A percentile compares a stretch with the other conserved stretches of the same genome.
phyloP scores from a whole-genome alignment of 2,329 filamentous ascomycete species.

The Blastomyces silverae region DNA sequence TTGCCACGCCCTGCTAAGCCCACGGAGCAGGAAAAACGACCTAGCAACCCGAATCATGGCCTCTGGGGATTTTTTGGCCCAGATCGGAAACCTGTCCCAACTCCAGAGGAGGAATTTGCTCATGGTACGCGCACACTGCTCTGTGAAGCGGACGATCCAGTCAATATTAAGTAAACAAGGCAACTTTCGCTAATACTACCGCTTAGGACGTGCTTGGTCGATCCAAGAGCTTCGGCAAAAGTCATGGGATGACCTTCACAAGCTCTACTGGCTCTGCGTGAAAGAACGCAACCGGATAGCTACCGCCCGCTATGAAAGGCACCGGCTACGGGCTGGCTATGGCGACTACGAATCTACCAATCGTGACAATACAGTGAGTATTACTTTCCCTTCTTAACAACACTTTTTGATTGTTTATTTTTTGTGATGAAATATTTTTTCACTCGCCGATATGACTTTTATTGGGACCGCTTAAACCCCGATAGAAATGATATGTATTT shows the following conservation, averaged over 20 bases:
- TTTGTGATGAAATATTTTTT: slow-evolving; percentile 26
- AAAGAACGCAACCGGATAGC: slow-evolving; percentile 83
- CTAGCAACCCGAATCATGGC: slow-evolving; percentile 68
- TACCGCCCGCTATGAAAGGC: slow-evolving; percentile 66
- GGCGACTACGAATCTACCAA: slow-evolving; percentile 60
- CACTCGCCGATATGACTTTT: slow-evolving; percentile 32
- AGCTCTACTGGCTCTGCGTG: slow-evolving; percentile 88
- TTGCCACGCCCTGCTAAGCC: slow-evolving; percentile 38
- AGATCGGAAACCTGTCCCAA: slow-evolving; percentile 60
- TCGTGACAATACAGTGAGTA: slow-evolving; percentile 61
- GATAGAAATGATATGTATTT: slow-evolving; percentile 24
- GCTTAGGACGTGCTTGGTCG: slow-evolving; percentile 66
- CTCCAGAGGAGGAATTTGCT: slow-evolving; percentile 61
- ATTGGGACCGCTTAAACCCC: slow-evolving; percentile 26
- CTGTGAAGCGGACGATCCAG: neutral
- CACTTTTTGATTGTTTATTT: neutral
- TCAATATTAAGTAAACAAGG: neutral
- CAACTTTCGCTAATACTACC: neutral
- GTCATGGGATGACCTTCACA: slow-evolving; percentile 88
- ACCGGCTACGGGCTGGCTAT: slow-evolving; percentile 61
- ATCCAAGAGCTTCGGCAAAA: slow-evolving; percentile 80
- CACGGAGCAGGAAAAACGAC: slow-evolving; percentile 43
- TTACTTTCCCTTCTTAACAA: neutral
- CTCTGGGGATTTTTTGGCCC: slow-evolving; percentile 87
- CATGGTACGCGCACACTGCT: slow-evolving; percentile 51